Percentiles rank a stretch among this genome's conserved stretches.
Evolutionary conservation across 2,329 filamentous ascomycete species (phyloP).

Genomic region (Sarocladium oryzae): DNA sequence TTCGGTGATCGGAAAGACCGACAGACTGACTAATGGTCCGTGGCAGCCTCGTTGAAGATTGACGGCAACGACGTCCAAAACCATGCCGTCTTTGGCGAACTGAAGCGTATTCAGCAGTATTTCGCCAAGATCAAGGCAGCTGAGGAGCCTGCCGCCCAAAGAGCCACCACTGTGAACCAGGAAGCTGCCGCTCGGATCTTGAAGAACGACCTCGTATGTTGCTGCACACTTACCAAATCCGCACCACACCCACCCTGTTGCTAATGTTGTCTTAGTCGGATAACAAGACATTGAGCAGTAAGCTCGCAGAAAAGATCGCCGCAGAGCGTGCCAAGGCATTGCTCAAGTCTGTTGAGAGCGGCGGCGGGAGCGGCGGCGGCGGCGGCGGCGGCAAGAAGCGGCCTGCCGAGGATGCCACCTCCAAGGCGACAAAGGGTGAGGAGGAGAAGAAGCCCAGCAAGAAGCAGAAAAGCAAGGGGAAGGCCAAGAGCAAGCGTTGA

Average conservation of each 20-base stretch:
- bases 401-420: constrained; percentile 26
- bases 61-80: constrained; percentile 75
- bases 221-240: too few species aligned
- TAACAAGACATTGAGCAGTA: constrained; percentile 44
- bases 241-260: too few species aligned
- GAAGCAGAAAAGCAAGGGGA: constrained; percentile 23
- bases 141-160: constrained; percentile 54
- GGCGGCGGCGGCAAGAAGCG: constrained; percentile 39
- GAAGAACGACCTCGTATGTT: constrained; percentile 71
- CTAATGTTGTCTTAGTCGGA: constrained; percentile 32
- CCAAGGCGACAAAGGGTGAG: constrained; percentile 17
- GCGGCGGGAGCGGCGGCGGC: too few species aligned
- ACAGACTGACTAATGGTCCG: constrained; percentile 7
- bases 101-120: constrained; percentile 82
- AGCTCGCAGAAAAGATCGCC: constrained; percentile 49
- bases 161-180: constrained; percentile 57
- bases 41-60: constrained; percentile 62
- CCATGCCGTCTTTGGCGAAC: constrained; percentile 78
- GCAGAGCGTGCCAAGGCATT: constrained; percentile 49
- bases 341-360: constrained; percentile 34
- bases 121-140: constrained; percentile 82
- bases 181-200: constrained; percentile 76
- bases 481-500: constrained; percentile 15
- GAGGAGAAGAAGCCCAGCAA: constrained; percentile 27
- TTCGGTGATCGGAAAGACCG: too few species aligned